These are phyloP conservation scores for Oryza glaberrima DNA, from an alignment of 176 grass and related monocot genomes.

Conservation along the genomic window DNA sequence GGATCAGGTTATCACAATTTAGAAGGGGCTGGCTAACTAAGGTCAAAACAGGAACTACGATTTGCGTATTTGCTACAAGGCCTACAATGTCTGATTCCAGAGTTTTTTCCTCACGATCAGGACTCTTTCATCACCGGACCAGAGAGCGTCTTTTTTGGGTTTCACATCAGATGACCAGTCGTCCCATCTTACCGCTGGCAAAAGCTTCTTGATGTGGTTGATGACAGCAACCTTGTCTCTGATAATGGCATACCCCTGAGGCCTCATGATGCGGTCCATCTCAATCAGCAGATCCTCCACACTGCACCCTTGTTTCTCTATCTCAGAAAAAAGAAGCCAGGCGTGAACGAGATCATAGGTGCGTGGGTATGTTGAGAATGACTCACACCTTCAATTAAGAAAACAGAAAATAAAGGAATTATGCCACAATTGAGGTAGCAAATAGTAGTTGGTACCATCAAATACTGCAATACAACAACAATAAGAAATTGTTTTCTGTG, in stretches of 20 bases:
- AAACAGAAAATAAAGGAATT: neutral
- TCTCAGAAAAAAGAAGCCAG: constrained; percentile 62
- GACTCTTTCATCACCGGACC: constrained; percentile 52
- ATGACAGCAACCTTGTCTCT: constrained; percentile 58
- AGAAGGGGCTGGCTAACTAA: constrained; percentile 21
- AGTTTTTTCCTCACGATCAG: constrained; percentile 74
- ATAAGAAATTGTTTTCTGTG: constrained; percentile 17
- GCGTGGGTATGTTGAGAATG: constrained; percentile 77
- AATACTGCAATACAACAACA: neutral
- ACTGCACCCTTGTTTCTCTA: constrained; percentile 66
- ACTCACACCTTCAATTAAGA: constrained; percentile 70
- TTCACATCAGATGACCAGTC: constrained; percentile 68
- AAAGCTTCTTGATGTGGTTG: constrained; percentile 61
- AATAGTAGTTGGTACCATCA: neutral
- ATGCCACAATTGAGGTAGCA: neutral
- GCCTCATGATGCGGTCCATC: constrained; percentile 78
- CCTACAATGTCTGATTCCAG: constrained; percentile 39
- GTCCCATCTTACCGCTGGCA: constrained; percentile 65
- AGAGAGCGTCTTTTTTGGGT: constrained; percentile 59
- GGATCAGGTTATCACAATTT: constrained; percentile 21
- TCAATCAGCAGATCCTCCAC: constrained; percentile 79
- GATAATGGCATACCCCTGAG: constrained; percentile 65
- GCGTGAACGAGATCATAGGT: constrained; percentile 77
- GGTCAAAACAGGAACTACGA: constrained; percentile 18
- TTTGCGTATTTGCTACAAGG: constrained; percentile 36